Base-by-base conservation (phyloP, 345 rosid genomes). In the Citrus sp. region DNA sequence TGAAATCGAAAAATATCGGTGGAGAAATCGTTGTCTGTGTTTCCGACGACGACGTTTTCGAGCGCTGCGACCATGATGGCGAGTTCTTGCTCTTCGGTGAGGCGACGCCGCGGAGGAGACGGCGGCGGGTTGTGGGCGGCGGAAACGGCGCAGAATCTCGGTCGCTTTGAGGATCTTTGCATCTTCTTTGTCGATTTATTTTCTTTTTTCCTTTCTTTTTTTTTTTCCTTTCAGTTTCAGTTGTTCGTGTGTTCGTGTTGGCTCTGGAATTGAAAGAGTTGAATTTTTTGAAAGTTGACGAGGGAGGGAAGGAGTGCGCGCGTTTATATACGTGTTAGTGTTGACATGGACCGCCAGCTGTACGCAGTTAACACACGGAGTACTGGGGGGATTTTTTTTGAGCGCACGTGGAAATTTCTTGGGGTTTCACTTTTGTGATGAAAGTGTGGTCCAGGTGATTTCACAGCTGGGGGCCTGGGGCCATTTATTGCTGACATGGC, bases 31-130 rank as follows among this genome's bases (percentile, higher is more conserved):
- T 5, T 58, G 5, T 54, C 9, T 6, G 80, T 77, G 78, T 75
- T 64, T 37, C 88, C 88, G 37, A 78, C 69, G 60, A 86, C 66
- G 28, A 82, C 88, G 78, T 84, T 68, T 55, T 61, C 67, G 67
- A 87, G 85, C 6, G 90, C 90, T 9, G 89, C 76, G 73, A 94
- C 97, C 86, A 96, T 89, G 85, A 88, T 77, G 9, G 91, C 77
- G 78, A 81, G 77, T 74, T 96, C 99, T 38, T 90, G 92, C 60
- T 93, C 94, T 18, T 66, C 77, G 24, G 90, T 82, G 66, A 90
- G 82, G 13, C 86, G 90, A 22, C 84, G 89, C 3, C 28, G 82
- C 1, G 77, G 82, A 22, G 63, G 27, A 51, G 66, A 4, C 37
- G 85, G 34, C 0, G 13, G 32, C 3, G 63, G 67, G 2, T 54